Conservation (phyloP, 2,329 filamentous ascomycete species). For the Trichoderma brevicompactum region DNA sequence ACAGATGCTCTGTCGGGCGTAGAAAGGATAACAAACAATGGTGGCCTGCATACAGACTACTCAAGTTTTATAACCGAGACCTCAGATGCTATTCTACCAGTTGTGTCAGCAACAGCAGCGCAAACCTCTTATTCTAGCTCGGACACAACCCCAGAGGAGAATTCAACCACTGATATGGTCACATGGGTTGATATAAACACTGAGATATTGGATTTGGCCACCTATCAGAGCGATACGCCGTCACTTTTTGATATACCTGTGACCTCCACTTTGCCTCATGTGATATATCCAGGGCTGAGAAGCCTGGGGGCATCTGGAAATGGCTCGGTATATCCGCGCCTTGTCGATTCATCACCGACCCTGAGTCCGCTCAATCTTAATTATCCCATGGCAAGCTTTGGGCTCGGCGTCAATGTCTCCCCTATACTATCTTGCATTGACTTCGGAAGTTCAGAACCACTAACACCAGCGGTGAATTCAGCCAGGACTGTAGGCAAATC, state of each 20-base stretch:
- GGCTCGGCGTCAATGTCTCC: background rate
- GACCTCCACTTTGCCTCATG: background rate
- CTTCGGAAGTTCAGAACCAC: background rate
- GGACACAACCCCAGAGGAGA: background rate
- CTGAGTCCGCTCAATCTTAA: background rate
- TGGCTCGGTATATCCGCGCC: background rate
- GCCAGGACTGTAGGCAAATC: background rate
- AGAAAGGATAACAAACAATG: background rate
- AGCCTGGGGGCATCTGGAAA: background rate
- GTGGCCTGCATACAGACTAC: background rate
- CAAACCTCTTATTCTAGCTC: background rate
- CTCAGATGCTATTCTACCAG: background rate
- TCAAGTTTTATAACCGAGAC: background rate
- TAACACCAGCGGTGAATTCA: background rate
- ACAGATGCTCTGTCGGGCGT: no score
- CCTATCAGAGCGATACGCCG: background rate
- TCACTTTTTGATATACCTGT: background rate
- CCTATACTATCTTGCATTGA: background rate
- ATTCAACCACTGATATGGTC: background rate
- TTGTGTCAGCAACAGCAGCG: background rate
- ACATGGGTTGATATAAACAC: background rate
- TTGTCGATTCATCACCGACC: background rate
- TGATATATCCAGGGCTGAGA: background rate
- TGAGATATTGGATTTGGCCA: background rate
- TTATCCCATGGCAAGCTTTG: background rate